These are phyloP conservation scores for Gyromitra esculenta DNA, from an alignment of 2,329 filamentous ascomycete species.

Conservation along the genomic window DNA sequence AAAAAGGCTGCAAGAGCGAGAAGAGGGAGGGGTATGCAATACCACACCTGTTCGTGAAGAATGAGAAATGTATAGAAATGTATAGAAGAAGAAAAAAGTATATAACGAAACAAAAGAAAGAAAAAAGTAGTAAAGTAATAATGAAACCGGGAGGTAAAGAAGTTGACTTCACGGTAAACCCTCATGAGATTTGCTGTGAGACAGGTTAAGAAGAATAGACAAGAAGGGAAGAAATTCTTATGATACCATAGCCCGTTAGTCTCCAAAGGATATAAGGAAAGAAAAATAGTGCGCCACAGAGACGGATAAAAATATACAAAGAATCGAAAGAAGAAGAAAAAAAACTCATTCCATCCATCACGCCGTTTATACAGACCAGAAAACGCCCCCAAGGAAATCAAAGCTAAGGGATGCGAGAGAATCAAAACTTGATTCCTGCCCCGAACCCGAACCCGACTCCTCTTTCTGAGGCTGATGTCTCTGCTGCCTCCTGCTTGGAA, in stretches of 20 bases:
- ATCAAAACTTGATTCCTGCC: slow-evolving; percentile 46
- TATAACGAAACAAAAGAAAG: slow-evolving; percentile 27
- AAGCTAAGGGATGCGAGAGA: background rate
- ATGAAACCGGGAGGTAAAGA: slow-evolving; percentile 11
- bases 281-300: slow-evolving; percentile 7
- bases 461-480: slow-evolving; percentile 17
- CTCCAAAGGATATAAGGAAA: slow-evolving; percentile 26
- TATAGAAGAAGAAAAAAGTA: slow-evolving; percentile 16
- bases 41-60: slow-evolving; percentile 7
- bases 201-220: slow-evolving; percentile 25
- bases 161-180: slow-evolving; percentile 3
- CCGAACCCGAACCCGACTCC: slow-evolving; percentile 44
- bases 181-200: background rate
- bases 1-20: slow-evolving; percentile 18
- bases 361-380: slow-evolving; percentile 40
- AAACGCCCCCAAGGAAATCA: slow-evolving; percentile 23
- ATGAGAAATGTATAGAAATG: slow-evolving; percentile 8
- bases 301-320: slow-evolving; percentile 36
- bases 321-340: slow-evolving; percentile 9
- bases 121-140: slow-evolving; percentile 41
- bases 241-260: slow-evolving; percentile 12
- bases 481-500: slow-evolving; percentile 41
- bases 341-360: slow-evolving; percentile 23
- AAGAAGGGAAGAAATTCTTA: slow-evolving; percentile 23
- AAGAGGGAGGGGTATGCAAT: background rate